A percentile compares a stretch with the other conserved stretches of the same genome.
phyloP scores from a whole-genome alignment of 2,329 filamentous ascomycete species.

The Ophiostoma quercus region DNA sequence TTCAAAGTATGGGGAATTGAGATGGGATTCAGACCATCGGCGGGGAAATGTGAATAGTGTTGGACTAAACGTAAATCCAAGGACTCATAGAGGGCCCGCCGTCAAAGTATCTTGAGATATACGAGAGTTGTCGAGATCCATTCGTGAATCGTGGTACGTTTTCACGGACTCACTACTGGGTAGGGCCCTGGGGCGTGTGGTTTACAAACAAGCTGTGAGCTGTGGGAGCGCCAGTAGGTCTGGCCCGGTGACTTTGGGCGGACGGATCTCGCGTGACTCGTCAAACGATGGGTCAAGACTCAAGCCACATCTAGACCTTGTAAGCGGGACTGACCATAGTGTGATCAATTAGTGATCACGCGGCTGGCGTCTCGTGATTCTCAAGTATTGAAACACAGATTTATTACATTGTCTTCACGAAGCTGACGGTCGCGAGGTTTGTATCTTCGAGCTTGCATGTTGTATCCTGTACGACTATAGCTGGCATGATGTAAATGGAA shows the following conservation, averaged over 20 bases:
- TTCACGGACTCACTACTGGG: not conserved
- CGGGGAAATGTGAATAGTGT: not conserved
- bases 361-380: slow-evolving; percentile 3
- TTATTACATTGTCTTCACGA: not conserved
- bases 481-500: not conserved
- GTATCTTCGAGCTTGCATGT: no score
- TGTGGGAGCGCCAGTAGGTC: slow-evolving; percentile 20
- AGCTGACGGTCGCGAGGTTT: not conserved
- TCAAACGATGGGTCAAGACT: slow-evolving; percentile 18
- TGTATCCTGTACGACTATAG: not conserved
- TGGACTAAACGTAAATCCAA: not conserved
- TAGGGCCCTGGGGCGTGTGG: not conserved
- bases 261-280: slow-evolving; percentile 24
- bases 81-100: not conserved
- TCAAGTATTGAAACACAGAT: not conserved
- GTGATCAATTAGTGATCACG: not conserved
- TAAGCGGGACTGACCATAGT: not conserved
- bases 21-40: not conserved
- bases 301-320: slow-evolving; percentile 13
- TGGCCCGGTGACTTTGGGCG: slow-evolving; percentile 21
- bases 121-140: not conserved
- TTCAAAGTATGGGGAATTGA: not conserved
- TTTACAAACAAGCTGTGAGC: not conserved
- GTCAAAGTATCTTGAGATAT: not conserved
- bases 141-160: not conserved